Percentiles rank a stretch among this genome's conserved stretches.
Conservation (phyloP, 139 green algal species). For the Chlamydomonas asymmetrica region DNA sequence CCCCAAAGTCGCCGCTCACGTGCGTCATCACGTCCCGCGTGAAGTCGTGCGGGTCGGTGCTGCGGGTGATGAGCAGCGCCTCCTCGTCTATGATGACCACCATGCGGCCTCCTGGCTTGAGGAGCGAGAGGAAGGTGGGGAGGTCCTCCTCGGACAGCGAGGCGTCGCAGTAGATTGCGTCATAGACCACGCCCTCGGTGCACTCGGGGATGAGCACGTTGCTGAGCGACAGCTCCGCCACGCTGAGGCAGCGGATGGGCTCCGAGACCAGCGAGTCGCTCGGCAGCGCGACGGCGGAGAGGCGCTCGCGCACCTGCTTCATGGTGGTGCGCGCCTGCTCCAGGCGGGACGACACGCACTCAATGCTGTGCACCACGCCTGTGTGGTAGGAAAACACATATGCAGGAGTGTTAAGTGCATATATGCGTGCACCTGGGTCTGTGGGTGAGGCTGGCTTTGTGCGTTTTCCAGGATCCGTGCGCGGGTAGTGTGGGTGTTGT, state of each 20-base stretch:
- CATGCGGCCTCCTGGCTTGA: constrained; percentile 55
- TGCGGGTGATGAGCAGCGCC: constrained; percentile 53
- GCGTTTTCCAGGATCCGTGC: no score
- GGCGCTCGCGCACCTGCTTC: constrained; percentile 40
- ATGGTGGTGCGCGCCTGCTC: constrained; percentile 51
- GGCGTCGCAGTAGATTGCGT: constrained; percentile 62
- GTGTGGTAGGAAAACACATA: not conserved
- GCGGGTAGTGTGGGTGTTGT: no score
- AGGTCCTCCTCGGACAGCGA: constrained; percentile 58
- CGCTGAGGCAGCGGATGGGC: constrained; percentile 7
- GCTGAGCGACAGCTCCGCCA: constrained; percentile 33
- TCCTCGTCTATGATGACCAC: constrained; percentile 63
- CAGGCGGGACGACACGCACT: constrained; percentile 54
- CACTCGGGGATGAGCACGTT: constrained; percentile 69
- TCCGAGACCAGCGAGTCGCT: not conserved
- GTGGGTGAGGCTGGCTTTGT: no score
- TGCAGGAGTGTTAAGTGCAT: no score
- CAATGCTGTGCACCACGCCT: constrained; percentile 47
- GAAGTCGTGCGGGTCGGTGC: constrained; percentile 51
- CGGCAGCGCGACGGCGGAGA: constrained; percentile 11
- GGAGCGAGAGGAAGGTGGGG: constrained; percentile 56
- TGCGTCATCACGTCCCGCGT: constrained; percentile 34
- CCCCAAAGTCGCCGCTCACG: constrained; percentile 53
- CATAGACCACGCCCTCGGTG: constrained; percentile 53
- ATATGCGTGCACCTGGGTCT: no score